Conservation (phyloP, 768 basidiomycete species). For the Russula emetica region DNA sequence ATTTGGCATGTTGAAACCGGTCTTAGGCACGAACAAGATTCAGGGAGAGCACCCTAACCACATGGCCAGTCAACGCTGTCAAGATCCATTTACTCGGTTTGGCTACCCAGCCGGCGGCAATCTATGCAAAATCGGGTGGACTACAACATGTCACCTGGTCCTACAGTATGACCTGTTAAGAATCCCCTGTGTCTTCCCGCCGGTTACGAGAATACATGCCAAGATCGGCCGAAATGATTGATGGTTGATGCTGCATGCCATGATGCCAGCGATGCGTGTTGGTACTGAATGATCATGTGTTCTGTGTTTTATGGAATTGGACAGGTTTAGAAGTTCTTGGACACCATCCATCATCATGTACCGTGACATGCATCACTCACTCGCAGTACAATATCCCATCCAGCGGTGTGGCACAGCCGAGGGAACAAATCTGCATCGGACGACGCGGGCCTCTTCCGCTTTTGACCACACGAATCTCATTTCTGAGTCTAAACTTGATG, state of each 20-base stretch:
- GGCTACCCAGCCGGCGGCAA: not conserved
- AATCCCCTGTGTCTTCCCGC: not conserved
- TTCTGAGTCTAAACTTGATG: not conserved
- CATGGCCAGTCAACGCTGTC: not conserved
- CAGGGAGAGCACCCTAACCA: not conserved
- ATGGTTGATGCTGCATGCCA: not conserved
- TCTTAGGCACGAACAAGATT: not conserved
- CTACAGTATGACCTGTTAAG: not conserved
- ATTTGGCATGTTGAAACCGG: not conserved
- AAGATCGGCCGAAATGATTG: not conserved
- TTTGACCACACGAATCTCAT: not conserved
- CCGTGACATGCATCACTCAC: not conserved
- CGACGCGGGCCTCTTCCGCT: not conserved
- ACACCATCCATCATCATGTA: not conserved
- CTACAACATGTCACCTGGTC: not conserved
- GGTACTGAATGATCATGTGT: not conserved
- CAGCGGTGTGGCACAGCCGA: not conserved
- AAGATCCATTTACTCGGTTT: too few species aligned
- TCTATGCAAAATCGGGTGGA: not conserved
- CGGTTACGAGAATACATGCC: not conserved
- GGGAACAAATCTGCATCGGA: not conserved
- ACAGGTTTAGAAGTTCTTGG: not conserved
- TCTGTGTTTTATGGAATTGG: not conserved
- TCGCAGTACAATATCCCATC: not conserved
- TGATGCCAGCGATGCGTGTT: not conserved